Evolutionary conservation across 2,329 filamentous ascomycete species (phyloP).

Genomic region (Mariannaea sp.): DNA sequence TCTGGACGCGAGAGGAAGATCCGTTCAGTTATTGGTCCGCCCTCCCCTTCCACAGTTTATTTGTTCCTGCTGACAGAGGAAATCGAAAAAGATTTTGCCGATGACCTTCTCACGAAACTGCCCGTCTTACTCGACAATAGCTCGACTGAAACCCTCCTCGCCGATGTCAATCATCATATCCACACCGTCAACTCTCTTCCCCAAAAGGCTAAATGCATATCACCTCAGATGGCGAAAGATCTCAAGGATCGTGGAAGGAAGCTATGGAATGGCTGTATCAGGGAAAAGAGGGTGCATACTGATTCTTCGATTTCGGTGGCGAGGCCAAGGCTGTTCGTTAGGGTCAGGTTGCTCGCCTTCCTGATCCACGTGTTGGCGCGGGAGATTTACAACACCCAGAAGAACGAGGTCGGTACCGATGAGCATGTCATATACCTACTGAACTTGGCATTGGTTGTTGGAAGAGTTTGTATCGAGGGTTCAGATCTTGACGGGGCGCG

Average conservation of each 20-base stretch:
- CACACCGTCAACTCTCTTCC: slow-evolving; percentile 26
- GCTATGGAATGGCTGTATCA: slow-evolving; percentile 71
- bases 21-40: slow-evolving; percentile 31
- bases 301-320: slow-evolving; percentile 29
- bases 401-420: slow-evolving; percentile 29
- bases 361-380: slow-evolving; percentile 65
- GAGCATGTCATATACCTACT: slow-evolving; percentile 61
- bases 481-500: slow-evolving; percentile 62
- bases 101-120: slow-evolving; percentile 35
- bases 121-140: slow-evolving; percentile 36
- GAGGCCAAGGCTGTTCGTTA: slow-evolving; percentile 42
- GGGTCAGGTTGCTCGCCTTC: slow-evolving; percentile 64
- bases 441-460: slow-evolving; percentile 70
- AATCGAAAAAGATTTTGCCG: slow-evolving; percentile 36
- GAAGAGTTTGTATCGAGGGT: slow-evolving; percentile 55
- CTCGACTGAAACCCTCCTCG: slow-evolving; percentile 48
- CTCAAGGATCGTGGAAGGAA: slow-evolving; percentile 62
- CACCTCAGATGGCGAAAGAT: slow-evolving; percentile 38
- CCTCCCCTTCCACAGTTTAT: neutral
- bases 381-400: slow-evolving; percentile 41
- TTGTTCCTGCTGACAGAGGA: neutral
- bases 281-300: slow-evolving; percentile 45
- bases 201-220: slow-evolving; percentile 1
- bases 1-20: slow-evolving; percentile 33
- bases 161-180: slow-evolving; percentile 39